These are phyloP conservation scores for Cladorrhinum samala DNA, from an alignment of 495 filamentous ascomycete species.

Conservation along the genomic window DNA sequence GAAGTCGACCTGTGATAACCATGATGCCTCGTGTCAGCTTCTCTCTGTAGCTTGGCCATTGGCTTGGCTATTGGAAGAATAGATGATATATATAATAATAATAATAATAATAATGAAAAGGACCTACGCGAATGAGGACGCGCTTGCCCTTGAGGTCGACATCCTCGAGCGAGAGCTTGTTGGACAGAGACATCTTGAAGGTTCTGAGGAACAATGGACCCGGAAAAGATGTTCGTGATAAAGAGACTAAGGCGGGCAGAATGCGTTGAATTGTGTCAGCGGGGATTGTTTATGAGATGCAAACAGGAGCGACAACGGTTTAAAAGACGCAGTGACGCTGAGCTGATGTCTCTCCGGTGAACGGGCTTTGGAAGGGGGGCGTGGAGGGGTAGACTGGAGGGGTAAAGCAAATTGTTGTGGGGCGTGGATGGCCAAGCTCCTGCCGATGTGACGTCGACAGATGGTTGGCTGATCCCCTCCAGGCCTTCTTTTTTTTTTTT, in stretches of 20 bases:
- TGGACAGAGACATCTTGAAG: constrained; percentile 87
- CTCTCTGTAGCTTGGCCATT: neutral
- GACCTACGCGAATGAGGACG: constrained; percentile 87
- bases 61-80: neutral
- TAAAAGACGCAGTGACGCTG: constrained; percentile 20
- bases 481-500: neutral
- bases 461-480: constrained; percentile 19
- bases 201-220: constrained; percentile 13
- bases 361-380: constrained; percentile 16
- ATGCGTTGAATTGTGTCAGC: neutral
- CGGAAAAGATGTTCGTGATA: neutral
- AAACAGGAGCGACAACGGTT: neutral
- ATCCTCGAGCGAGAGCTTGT: constrained; percentile 94
- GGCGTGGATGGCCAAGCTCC: constrained; percentile 11
- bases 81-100: too few species aligned
- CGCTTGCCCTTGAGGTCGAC: constrained; percentile 97
- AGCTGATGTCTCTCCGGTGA: constrained; percentile 2
- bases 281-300: neutral
- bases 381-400: constrained; percentile 13
- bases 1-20: constrained; percentile 80
- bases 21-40: constrained; percentile 13
- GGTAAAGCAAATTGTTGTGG: constrained; percentile 18
- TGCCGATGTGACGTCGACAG: constrained; percentile 28
- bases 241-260: neutral
- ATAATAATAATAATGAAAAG: constrained; percentile 2